Conservation (phyloP, 352 stramenopile genomes). For the Globisporangium emineosum region DNA sequence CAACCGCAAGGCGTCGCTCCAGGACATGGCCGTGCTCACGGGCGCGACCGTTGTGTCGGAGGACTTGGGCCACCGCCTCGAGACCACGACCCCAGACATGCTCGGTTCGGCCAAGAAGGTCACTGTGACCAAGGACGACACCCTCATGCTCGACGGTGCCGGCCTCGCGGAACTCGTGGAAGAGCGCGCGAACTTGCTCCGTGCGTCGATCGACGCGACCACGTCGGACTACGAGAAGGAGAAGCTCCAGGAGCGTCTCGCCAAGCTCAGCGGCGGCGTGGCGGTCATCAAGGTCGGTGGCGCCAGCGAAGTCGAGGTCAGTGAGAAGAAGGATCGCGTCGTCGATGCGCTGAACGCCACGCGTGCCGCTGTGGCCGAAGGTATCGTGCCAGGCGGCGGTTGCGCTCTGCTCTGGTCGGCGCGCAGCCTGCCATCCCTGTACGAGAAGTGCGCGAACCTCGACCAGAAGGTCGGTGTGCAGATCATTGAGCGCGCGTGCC, state of each 20-base stretch:
- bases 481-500: slow-evolving; percentile 95
- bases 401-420: slow-evolving; percentile 97
- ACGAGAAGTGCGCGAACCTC: slow-evolving; percentile 91
- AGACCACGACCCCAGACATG: slow-evolving; percentile 95
- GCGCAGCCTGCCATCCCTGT: slow-evolving; percentile 88
- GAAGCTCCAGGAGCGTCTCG: slow-evolving; percentile 99
- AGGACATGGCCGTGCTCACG: slow-evolving; percentile 99
- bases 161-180: slow-evolving; percentile 93
- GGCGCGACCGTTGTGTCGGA: slow-evolving; percentile 97
- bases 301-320: slow-evolving; percentile 98
- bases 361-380: slow-evolving; percentile 97
- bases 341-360: slow-evolving; percentile 99
- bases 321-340: slow-evolving; percentile 99
- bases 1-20: slow-evolving; percentile 99
- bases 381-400: slow-evolving; percentile 98
- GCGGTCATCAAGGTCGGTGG: slow-evolving; percentile 99
- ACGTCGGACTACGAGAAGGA: slow-evolving; percentile 99
- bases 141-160: slow-evolving; percentile 95
- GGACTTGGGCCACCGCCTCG: slow-evolving; percentile 98
- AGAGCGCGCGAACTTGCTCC: slow-evolving; percentile 96
- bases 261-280: slow-evolving; percentile 98
- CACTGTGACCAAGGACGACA: slow-evolving; percentile 99
- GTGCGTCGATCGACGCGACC: slow-evolving; percentile 93
- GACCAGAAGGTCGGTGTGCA: slow-evolving; percentile 98
- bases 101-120: slow-evolving; percentile 94